phyloP scores from a whole-genome alignment of 1,139 yeast species.

The Protomyces lactucae-debilis region DNA sequence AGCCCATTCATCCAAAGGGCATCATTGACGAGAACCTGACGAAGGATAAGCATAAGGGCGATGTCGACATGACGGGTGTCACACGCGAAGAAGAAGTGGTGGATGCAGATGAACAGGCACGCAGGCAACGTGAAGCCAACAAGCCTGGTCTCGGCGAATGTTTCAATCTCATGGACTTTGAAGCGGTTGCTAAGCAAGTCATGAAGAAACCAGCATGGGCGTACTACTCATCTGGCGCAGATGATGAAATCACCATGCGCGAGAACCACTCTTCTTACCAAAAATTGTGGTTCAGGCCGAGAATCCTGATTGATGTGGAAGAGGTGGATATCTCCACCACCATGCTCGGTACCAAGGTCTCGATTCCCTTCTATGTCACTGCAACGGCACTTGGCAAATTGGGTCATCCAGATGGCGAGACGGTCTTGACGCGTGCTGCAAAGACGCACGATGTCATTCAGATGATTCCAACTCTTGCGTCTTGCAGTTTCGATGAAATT shows the following conservation, averaged over 20 bases:
- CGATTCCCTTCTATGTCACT: slow-evolving; percentile 53
- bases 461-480: slow-evolving; percentile 55
- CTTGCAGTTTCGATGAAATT: slow-evolving; percentile 55
- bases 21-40: slow-evolving; percentile 56
- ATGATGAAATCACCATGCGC: slow-evolving; percentile 82
- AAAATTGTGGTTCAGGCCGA: slow-evolving; percentile 78
- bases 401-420: slow-evolving; percentile 56
- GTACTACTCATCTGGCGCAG: slow-evolving; percentile 85
- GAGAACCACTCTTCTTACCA: slow-evolving; percentile 88
- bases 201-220: slow-evolving; percentile 82
- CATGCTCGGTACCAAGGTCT: slow-evolving; percentile 48
- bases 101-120: slow-evolving; percentile 34
- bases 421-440: slow-evolving; percentile 50
- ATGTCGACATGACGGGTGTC: slow-evolving; percentile 37
- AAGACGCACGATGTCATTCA: slow-evolving; percentile 48
- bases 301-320: slow-evolving; percentile 68
- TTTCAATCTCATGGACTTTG: slow-evolving; percentile 74
- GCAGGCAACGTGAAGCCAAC: slow-evolving; percentile 41
- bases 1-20: slow-evolving; percentile 80
- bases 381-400: slow-evolving; percentile 56
- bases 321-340: slow-evolving; percentile 51
- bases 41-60: slow-evolving; percentile 47
- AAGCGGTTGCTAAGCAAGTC: slow-evolving; percentile 71
- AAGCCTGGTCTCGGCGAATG: slow-evolving; percentile 67
- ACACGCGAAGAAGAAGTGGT: slow-evolving; percentile 34